Evolutionary conservation across 225 moss, liverwort and hornwort genomes (phyloP), one percentile per base, ranked within the genome.

Genomic region (Thuidium tamariscinum): DNA sequence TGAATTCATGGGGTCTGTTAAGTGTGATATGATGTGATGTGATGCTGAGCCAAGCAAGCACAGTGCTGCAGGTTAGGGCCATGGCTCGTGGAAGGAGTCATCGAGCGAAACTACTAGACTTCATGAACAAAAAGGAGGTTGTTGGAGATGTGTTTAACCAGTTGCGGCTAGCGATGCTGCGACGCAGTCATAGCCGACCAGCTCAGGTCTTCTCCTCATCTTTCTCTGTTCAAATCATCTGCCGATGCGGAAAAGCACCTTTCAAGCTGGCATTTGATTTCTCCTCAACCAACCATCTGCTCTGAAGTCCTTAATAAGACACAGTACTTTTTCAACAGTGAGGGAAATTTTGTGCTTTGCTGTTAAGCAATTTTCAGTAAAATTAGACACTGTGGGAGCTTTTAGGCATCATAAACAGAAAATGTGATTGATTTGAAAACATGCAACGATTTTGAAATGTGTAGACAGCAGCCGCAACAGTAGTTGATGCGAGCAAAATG

Each of bases 111-210:
- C 83, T 94, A 42, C 84, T 96, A 25, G 90, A 93, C 74, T 87
- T 96, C 60, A 92, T 93, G 90, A 93, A 94, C 85, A 92, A 95
- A 72, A 95, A 94, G 81, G 93, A 92, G 86, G 88, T 87, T 77
- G 91, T 94, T 82, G 93, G 85, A 83, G 89, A 96, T 86, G 89
- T 93, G 14, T 92, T 95, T 86, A 96, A 95, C 87, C 95, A 95
- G 62, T 85, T 95, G 55, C 90, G 91, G 80, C 91, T 95, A 74
- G 91, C 96, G 80, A 88, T 92, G 84, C 92, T 93, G 81, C 91
- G 94, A 77, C 91, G 89, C 77, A 92, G 67, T 92, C 84, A 84
- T 22, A 89, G 91, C 57, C 89, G 87, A 87, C 85, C 90, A 81
- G 93, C 95, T 64, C 93, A 95, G 92, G 96, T 96, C 48, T 70